These are phyloP conservation scores for Ulmus americana DNA, from an alignment of 331 rosid species.

Conservation along the genomic window DNA sequence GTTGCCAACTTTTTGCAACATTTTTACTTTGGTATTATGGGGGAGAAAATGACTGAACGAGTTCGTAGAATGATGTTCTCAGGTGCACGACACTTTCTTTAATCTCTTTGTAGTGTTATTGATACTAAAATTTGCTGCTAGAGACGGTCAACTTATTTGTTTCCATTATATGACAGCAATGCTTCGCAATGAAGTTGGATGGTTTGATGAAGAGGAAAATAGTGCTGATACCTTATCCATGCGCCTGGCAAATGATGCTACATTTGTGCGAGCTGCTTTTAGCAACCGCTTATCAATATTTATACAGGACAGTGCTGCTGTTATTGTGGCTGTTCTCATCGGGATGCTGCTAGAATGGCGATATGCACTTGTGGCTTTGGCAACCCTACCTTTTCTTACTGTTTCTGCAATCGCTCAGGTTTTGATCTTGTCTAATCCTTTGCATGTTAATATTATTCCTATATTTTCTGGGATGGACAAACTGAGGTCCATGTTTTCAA, in stretches of 20 bases:
- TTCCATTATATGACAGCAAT: slow-evolving; percentile 61
- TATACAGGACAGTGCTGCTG: slow-evolving; percentile 96
- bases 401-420: slow-evolving; percentile 99
- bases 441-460: not conserved
- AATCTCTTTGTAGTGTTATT: slow-evolving; percentile 5
- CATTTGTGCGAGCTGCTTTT: slow-evolving; percentile 97
- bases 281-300: slow-evolving; percentile 96
- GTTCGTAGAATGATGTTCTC: slow-evolving; percentile 99
- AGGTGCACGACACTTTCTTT: slow-evolving; percentile 44
- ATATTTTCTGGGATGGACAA: not conserved
- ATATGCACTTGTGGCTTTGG: slow-evolving; percentile 95
- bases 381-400: slow-evolving; percentile 80
- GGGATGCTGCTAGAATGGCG: slow-evolving; percentile 89
- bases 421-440: slow-evolving; percentile 27
- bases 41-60: slow-evolving; percentile 99
- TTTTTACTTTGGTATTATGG: slow-evolving; percentile 99
- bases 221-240: slow-evolving; percentile 96
- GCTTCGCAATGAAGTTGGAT: slow-evolving; percentile 95
- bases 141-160: slow-evolving; percentile 19
- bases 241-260: slow-evolving; percentile 99
- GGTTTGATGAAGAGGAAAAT: slow-evolving; percentile 96
- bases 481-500: not conserved
- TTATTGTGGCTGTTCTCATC: slow-evolving; percentile 85
- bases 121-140: not conserved
- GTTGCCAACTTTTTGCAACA: slow-evolving; percentile 97